Percentiles rank a stretch among this genome's conserved stretches.
Evolutionary conservation across 306 rosid genomes (phyloP).

Genomic region (Cucurbita argyrosperma): DNA sequence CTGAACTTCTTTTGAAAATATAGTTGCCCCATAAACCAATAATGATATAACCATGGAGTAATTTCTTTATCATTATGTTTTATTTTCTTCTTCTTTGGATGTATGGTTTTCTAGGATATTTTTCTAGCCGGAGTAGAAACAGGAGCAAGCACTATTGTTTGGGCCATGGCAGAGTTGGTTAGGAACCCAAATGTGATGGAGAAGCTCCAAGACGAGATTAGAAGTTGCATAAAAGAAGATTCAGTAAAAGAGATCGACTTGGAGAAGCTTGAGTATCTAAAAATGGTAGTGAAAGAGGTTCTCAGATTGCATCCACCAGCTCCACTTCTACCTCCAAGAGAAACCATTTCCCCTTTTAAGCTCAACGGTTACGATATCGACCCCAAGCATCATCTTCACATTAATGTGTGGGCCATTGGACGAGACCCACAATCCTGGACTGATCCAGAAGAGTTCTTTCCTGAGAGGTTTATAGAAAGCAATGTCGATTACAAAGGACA

Average conservation of each 20-base stretch:
- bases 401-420: constrained; percentile 18
- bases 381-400: not conserved
- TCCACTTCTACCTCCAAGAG: constrained; percentile 10
- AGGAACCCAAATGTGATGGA: constrained; percentile 20
- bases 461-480: no score
- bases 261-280: constrained; percentile 14
- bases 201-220: constrained; percentile 25
- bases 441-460: no score
- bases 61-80: no score
- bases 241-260: not conserved
- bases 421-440: no score
- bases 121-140: constrained; percentile 13
- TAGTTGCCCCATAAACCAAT: no score
- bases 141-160: constrained; percentile 4
- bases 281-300: constrained; percentile 18
- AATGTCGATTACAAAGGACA: no score
- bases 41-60: no score
- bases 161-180: constrained; percentile 21
- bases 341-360: constrained; percentile 5
- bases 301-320: constrained; percentile 21
- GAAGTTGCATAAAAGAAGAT: constrained; percentile 11
- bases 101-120: constrained; percentile 14
- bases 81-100: not conserved
- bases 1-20: no score
- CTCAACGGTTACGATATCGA: constrained; percentile 17